phyloP scores from a whole-genome alignment of 1,284 basidiomycete species.

The Puccinia hordei region DNA sequence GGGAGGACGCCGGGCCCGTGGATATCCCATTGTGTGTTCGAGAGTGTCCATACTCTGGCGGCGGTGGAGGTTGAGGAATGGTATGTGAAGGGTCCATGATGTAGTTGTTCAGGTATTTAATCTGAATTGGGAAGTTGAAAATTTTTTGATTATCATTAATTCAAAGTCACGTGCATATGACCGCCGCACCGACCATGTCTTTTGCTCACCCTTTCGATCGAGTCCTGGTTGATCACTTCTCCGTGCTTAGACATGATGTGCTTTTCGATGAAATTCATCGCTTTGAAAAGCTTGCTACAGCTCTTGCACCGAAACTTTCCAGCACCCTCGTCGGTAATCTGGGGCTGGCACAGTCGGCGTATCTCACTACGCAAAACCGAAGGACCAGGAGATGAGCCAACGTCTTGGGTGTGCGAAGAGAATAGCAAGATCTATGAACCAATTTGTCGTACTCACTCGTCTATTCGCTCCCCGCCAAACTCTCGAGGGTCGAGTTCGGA shows the following conservation, averaged over 20 bases:
- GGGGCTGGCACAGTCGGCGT: slow-evolving; percentile 71
- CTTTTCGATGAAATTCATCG: slow-evolving; percentile 89
- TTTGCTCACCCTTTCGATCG: slow-evolving; percentile 50
- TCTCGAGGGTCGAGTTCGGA: slow-evolving; percentile 77
- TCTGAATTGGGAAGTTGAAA: slow-evolving; percentile 61
- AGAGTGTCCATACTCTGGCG: slow-evolving; percentile 24
- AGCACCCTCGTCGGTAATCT: slow-evolving; percentile 89
- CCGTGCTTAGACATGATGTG: slow-evolving; percentile 58
- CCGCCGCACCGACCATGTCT: neutral
- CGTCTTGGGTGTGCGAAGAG: neutral
- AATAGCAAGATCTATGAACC: no score
- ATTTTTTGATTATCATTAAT: neutral
- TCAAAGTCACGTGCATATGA: neutral
- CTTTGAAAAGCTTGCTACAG: slow-evolving; percentile 92
- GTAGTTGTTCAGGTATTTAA: slow-evolving; percentile 88
- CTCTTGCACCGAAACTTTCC: slow-evolving; percentile 92
- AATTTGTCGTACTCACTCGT: slow-evolving; percentile 75
- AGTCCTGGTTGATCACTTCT: slow-evolving; percentile 54
- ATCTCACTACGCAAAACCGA: slow-evolving; percentile 67
- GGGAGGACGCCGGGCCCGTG: neutral
- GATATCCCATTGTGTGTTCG: slow-evolving; percentile 24
- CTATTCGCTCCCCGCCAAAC: slow-evolving; percentile 82
- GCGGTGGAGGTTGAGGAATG: slow-evolving; percentile 62
- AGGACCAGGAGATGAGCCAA: slow-evolving; percentile 31
- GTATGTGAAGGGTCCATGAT: slow-evolving; percentile 87